phyloP scores from a whole-genome alignment of 2,329 filamentous ascomycete species.

The Capronia epimyces region DNA sequence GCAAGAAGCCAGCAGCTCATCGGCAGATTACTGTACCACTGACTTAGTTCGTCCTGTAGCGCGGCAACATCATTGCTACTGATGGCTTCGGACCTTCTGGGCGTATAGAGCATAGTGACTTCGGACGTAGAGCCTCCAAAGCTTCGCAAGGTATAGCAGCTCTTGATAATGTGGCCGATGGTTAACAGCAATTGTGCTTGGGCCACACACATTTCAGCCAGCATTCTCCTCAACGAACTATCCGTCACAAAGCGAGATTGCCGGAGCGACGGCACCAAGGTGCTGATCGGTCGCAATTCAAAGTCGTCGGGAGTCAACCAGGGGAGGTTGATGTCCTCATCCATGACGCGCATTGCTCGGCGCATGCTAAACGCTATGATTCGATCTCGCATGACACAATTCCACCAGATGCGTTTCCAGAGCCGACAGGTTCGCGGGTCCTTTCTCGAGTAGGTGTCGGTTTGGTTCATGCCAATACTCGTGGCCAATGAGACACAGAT shows the following conservation, averaged over 20 bases:
- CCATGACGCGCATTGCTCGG: conserved; percentile 82
- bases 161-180: conserved; percentile 17
- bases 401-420: conserved; percentile 98
- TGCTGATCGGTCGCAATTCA: conserved; percentile 8
- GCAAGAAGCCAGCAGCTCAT: conserved; percentile 9
- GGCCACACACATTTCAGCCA: conserved; percentile 19
- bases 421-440: conserved; percentile 56
- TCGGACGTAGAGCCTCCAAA: conserved; percentile 19
- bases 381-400: conserved; percentile 88
- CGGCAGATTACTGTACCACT: conserved; percentile 19
- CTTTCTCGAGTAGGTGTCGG: conserved; percentile 41
- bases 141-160: conserved; percentile 18
- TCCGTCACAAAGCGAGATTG: conserved; percentile 11
- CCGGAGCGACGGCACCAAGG: conserved; percentile 8
- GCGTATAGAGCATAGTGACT: conserved; percentile 21
- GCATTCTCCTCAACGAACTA: conserved; percentile 5
- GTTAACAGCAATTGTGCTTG: conserved; percentile 14
- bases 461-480: conserved; percentile 81
- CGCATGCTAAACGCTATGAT: conserved; percentile 90
- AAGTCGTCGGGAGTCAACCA: conserved; percentile 15
- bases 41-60: conserved; percentile 16
- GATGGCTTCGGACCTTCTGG: conserved; percentile 8
- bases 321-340: conserved; percentile 47
- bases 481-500: conserved; percentile 87
- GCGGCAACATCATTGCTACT: conserved; percentile 7